Conservation (phyloP, 305 asterid genomes). For the Nicotiana rustica region DNA sequence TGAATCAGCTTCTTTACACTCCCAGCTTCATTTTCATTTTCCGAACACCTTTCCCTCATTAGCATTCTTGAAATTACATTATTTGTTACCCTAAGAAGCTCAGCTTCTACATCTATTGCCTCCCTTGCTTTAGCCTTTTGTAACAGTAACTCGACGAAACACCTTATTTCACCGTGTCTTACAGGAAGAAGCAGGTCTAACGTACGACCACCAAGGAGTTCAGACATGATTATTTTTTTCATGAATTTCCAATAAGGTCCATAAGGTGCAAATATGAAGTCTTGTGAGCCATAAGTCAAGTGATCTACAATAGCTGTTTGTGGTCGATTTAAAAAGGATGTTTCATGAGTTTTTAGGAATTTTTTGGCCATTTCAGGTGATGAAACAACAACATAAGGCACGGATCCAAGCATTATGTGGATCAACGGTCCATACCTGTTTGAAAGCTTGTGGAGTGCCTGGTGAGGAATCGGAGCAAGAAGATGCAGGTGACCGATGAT, state of each 20-base stretch:
- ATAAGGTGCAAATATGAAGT: conserved; percentile 70
- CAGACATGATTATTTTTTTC: conserved; percentile 76
- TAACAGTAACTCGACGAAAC: conserved; percentile 40
- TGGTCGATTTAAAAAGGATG: conserved; percentile 56
- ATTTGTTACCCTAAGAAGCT: conserved; percentile 58
- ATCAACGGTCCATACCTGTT: conserved; percentile 59
- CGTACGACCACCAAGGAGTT: conserved; percentile 67
- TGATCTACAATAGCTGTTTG: conserved; percentile 50
- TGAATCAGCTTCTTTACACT: conserved; percentile 56
- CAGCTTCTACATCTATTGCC: conserved; percentile 59
- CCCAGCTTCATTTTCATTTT: conserved; percentile 44
- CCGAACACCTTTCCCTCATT: conserved; percentile 45
- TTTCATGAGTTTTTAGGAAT: conserved; percentile 65
- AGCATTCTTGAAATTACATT: conserved; percentile 47
- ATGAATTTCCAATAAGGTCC: conserved; percentile 80
- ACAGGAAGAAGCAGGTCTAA: conserved; percentile 60
- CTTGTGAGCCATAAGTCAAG: conserved; percentile 71
- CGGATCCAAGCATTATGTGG: conserved; percentile 61
- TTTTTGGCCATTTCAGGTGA: conserved; percentile 66
- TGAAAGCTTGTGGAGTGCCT: conserved; percentile 67
- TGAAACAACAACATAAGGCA: conserved; percentile 67
- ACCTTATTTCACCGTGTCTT: conserved; percentile 48
- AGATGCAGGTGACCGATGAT: conserved; percentile 84
- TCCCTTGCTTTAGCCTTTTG: conserved; percentile 45
- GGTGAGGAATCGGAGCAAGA: conserved; percentile 74